Conservation (phyloP, 768 basidiomycete genomes). For the Boletus coccyginus region DNA sequence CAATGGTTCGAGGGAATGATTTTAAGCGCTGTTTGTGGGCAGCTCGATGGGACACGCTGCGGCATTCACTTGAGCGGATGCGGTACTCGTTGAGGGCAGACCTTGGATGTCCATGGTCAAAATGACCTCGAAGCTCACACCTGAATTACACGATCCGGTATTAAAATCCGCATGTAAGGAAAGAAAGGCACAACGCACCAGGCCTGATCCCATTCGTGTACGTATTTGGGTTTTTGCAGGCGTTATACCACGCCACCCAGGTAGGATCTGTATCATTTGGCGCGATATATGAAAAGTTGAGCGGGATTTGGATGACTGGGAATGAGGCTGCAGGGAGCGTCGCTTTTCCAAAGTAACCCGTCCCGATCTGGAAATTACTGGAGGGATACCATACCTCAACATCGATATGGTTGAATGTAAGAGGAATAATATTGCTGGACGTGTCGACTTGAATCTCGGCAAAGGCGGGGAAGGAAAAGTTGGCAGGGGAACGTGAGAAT, state of each 20-base stretch:
- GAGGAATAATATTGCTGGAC: constrained; percentile 67
- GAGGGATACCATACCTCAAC: constrained; percentile 71
- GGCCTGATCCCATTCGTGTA: constrained; percentile 52
- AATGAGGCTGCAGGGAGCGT: constrained; percentile 66
- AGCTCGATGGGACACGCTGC: constrained; percentile 74
- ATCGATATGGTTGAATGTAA: constrained; percentile 64
- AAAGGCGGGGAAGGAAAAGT: constrained; percentile 84
- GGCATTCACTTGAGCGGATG: constrained; percentile 55
- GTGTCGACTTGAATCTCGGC: constrained; percentile 80
- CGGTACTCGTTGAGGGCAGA: constrained; percentile 48
- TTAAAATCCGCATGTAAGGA: neutral
- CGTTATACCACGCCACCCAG: constrained; percentile 78
- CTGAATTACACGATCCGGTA: constrained; percentile 17
- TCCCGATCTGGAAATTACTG: constrained; percentile 61
- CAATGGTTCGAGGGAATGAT: neutral
- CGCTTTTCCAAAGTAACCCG: constrained; percentile 57
- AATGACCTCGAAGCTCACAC: constrained; percentile 62
- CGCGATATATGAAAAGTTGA: constrained; percentile 82
- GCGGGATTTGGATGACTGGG: constrained; percentile 64
- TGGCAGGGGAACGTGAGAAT: constrained; percentile 79
- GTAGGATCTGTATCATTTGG: constrained; percentile 80
- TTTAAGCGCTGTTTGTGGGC: constrained; percentile 48
- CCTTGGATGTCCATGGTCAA: constrained; percentile 71
- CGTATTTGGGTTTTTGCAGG: constrained; percentile 60
- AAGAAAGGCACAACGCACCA: constrained; percentile 42